Evolutionary conservation across 331 rosid species (phyloP).

Genomic region (Spiraea crenata): DNA sequence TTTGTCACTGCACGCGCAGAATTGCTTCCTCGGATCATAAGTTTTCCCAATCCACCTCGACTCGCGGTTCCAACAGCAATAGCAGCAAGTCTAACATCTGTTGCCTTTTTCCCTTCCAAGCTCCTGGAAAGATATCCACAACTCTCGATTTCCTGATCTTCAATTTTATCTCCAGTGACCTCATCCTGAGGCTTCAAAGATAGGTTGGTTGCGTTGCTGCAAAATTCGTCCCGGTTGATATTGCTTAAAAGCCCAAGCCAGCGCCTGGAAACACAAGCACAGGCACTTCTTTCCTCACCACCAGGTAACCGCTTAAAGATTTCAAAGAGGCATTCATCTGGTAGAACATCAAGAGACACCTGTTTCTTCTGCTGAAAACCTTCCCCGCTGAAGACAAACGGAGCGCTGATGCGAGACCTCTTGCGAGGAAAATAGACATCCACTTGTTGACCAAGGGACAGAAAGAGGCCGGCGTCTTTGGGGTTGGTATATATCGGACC

Average conservation of each 20-base stretch:
- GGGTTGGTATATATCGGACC: constrained; percentile 71
- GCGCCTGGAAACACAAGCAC: constrained; percentile 81
- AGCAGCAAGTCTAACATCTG: constrained; percentile 93
- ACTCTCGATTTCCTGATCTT: constrained; percentile 48
- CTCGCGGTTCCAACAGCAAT: constrained; percentile 76
- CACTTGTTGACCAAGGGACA: constrained; percentile 66
- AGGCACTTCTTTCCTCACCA: constrained; percentile 67
- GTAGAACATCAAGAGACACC: constrained; percentile 68
- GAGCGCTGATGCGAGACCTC: constrained; percentile 61
- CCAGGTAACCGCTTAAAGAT: constrained; percentile 80
- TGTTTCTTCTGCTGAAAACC: constrained; percentile 59
- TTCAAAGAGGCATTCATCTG: constrained; percentile 94
- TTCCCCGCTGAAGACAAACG: constrained; percentile 51
- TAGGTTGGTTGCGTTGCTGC: constrained; percentile 23
- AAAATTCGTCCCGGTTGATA: constrained; percentile 53
- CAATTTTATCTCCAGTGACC: constrained; percentile 30
- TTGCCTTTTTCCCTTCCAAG: constrained; percentile 88
- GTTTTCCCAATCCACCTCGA: constrained; percentile 92
- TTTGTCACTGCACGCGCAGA: constrained; percentile 49
- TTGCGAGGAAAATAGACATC: constrained; percentile 62
- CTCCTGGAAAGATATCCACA: constrained; percentile 78
- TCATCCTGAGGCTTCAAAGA: constrained; percentile 24
- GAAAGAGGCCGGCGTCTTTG: constrained; percentile 68
- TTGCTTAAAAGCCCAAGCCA: constrained; percentile 89
- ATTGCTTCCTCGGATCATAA: constrained; percentile 59